A percentile compares a stretch with the other conserved stretches of the same genome.
Evolutionary conservation across 2,329 filamentous ascomycete genomes (phyloP).

Genomic region (Colletotrichum plurivorum): DNA sequence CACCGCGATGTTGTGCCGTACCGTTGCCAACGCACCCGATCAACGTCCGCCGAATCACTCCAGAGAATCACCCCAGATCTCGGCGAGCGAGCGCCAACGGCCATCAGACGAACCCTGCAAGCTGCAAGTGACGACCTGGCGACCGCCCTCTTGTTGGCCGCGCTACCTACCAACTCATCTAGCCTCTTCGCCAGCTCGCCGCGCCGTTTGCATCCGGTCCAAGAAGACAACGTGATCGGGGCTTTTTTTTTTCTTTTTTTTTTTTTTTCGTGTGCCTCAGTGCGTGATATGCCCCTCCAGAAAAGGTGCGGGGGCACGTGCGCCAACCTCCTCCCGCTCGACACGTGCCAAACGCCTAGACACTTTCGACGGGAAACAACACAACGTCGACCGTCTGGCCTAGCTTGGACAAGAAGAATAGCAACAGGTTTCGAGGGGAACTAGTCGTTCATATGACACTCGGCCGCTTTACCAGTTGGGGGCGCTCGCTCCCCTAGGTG

Average conservation of each 20-base stretch:
- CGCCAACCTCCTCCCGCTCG: background rate
- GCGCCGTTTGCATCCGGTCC: background rate
- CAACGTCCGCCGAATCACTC: background rate
- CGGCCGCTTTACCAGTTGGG: background rate
- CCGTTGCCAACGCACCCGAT: conserved; percentile 8
- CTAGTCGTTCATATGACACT: background rate
- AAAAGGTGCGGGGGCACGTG: conserved; percentile 22
- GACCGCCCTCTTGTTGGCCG: no score
- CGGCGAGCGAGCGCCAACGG: no score
- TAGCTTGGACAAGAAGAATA: no score
- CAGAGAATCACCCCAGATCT: no score
- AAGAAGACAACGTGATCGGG: background rate
- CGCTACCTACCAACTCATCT: background rate
- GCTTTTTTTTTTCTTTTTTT: background rate
- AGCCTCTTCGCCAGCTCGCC: background rate
- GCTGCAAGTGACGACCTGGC: background rate
- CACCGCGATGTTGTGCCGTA: background rate
- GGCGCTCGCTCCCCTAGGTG: no score
- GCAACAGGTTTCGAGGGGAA: no score
- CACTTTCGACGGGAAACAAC: background rate
- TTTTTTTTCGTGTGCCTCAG: background rate
- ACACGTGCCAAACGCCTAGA: conserved; percentile 33
- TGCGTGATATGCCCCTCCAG: background rate
- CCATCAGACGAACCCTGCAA: conserved; percentile 22
- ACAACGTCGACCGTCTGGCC: background rate